Evolutionary conservation across 164 flowering plant species (phyloP).

Genomic region (Aristolochia contorta): DNA sequence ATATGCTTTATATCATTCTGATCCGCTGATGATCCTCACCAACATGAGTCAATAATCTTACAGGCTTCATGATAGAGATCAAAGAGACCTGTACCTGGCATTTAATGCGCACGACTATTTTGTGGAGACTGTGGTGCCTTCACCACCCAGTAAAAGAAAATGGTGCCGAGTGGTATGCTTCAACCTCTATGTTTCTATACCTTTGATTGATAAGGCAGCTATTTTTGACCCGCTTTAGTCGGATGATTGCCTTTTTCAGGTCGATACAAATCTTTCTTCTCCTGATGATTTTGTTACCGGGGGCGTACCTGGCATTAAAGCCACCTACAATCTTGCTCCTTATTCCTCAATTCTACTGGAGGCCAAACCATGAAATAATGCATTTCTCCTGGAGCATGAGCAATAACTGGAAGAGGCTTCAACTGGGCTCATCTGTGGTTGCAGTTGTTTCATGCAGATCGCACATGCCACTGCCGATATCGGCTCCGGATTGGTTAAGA

Average conservation of each 20-base stretch:
- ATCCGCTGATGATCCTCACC: neutral
- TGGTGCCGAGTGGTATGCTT: conserved; percentile 87
- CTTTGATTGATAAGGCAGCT: neutral
- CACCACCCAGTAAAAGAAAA: conserved; percentile 47
- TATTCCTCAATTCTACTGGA: conserved; percentile 72
- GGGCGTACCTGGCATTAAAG: conserved; percentile 48
- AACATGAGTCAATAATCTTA: conserved; percentile 7
- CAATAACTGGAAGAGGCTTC: too few relatives aligned
- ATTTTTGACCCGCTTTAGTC: neutral
- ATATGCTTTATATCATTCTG: neutral
- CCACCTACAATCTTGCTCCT: conserved; percentile 66
- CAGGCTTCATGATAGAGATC: conserved; percentile 66
- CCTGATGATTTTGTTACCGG: conserved; percentile 61
- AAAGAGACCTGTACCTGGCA: conserved; percentile 67
- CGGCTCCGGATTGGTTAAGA: too few relatives aligned
- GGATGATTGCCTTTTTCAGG: conserved; percentile 32
- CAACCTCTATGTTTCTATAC: neutral
- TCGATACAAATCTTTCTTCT: conserved; percentile 73
- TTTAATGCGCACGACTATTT: conserved; percentile 81
- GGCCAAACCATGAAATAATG: conserved; percentile 36
- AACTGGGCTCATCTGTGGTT: too few relatives aligned
- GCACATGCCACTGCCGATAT: too few relatives aligned
- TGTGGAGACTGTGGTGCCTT: conserved; percentile 52
- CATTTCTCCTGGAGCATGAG: too few relatives aligned
- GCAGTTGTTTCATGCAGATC: too few relatives aligned